phyloP scores from a whole-genome alignment of 2,329 filamentous ascomycete genomes.

The Trichoderma hamatum region DNA sequence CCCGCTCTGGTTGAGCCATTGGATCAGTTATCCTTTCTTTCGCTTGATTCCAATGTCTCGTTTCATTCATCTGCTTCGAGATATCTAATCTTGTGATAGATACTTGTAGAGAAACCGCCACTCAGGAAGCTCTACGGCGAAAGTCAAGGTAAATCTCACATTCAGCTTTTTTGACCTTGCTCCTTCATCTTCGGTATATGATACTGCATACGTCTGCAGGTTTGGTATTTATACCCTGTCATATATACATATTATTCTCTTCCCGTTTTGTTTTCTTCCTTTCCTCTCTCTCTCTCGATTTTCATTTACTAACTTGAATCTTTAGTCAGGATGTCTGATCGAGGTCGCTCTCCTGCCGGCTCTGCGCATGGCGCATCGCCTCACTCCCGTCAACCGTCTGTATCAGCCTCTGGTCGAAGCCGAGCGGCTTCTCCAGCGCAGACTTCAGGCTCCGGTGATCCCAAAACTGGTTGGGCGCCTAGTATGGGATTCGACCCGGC shows the following conservation, averaged over 20 bases:
- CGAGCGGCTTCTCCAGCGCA: slow-evolving; percentile 29
- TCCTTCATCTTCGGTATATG: neutral
- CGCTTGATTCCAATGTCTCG: neutral
- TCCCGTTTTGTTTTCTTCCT: neutral
- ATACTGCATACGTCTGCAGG: neutral
- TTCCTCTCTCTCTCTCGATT: neutral
- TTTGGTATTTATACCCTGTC: neutral
- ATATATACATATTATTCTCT: neutral
- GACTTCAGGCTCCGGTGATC: slow-evolving; percentile 29
- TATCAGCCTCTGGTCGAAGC: slow-evolving; percentile 22
- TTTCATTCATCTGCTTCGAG: neutral
- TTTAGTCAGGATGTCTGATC: slow-evolving; percentile 39
- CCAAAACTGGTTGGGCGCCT: slow-evolving; percentile 34
- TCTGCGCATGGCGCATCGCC: slow-evolving; percentile 19
- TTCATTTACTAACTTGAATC: neutral
- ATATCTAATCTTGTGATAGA: neutral
- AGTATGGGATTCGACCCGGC: slow-evolving; percentile 51
- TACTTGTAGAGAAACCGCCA: neutral
- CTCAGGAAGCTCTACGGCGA: neutral
- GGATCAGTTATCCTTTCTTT: neutral
- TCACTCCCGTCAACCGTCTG: neutral
- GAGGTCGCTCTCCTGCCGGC: slow-evolving; percentile 36
- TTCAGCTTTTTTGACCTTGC: neutral
- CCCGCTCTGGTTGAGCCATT: neutral
- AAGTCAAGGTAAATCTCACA: neutral